Base-by-base conservation (phyloP, 257 asterid species). In the Nicotiana knightiana region DNA sequence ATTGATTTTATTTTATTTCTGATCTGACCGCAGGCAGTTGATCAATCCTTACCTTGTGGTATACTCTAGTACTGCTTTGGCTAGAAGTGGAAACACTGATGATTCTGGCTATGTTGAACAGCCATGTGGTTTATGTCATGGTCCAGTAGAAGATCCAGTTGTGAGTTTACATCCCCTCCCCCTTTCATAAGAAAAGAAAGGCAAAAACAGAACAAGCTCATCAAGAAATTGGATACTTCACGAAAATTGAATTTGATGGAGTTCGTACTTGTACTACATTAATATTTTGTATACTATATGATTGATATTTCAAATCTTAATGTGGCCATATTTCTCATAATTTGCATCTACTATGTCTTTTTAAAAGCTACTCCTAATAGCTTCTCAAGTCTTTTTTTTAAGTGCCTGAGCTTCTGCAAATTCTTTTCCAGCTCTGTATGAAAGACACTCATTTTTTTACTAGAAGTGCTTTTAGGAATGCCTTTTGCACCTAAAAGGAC, bases 41-140 rank as follows among this genome's bases (percentile, higher is more conserved):
- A 96, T 86, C 99, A 21, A 96, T 88, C 97, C 99, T 82, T 94
- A 96, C 89, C 99, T 96, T 81, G 97, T 96, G 79, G 97, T 91
- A 82, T 93, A 96, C 91, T 93, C 97, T 75, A 89, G 77, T 78
- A 82, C 93, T 79, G 81, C 97, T 82, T 82, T 87, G 90, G 92
- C 85, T 81, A 91, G 91, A 80, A 90, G 80, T 86, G 93, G 86
- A 82, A 84, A 83, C 82, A 43, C 86, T 71, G 89, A 82, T 86
- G 92, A 86, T 66, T 85, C 86, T 77, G 79, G 84, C 83, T 87
- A 75, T 57, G 90, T 67, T 73, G 92, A 85, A 76, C 91, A 83
- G 79, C 80, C 53, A 28, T 95, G 98, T 87, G 87, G 92, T 81
- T 70, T 91, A 79, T 95, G 99, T 81, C 89, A 87, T 79, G 98